Conservation (phyloP, 495 filamentous ascomycete genomes). For the Jackrogersella multiformis region DNA sequence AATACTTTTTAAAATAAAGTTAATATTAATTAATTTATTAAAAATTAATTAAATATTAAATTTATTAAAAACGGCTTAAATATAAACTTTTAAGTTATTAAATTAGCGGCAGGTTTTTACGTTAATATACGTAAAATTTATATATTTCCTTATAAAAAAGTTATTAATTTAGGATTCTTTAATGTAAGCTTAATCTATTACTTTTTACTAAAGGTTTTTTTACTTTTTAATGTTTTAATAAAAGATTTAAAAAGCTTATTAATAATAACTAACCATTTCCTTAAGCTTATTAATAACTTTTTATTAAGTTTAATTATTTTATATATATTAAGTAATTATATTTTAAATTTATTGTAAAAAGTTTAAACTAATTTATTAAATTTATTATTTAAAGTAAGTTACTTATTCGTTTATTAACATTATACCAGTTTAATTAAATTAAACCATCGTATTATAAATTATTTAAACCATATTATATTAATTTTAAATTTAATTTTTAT, state of each 20-base stretch:
- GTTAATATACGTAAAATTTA: background rate
- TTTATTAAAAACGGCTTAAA: background rate
- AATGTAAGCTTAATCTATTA: background rate
- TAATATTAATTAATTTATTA: background rate
- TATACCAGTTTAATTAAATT: background rate
- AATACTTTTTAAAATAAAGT: background rate
- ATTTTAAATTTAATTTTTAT: background rate
- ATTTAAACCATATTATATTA: background rate
- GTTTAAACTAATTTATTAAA: background rate
- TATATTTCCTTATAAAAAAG: background rate
- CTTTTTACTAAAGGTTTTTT: background rate
- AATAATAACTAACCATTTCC: background rate
- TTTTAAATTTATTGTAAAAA: background rate
- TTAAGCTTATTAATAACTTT: background rate
- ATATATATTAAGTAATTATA: background rate
- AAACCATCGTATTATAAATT: background rate
- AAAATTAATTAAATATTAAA: background rate
- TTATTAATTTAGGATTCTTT: background rate
- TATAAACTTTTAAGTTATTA: background rate
- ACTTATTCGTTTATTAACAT: background rate
- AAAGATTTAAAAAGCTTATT: background rate
- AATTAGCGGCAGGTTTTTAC: background rate
- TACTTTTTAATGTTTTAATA: background rate
- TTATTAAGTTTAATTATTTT: too few relatives aligned
- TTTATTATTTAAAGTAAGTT: background rate